phyloP scores from a whole-genome alignment of 345 rosid species.

The Pelargonium nanum region DNA sequence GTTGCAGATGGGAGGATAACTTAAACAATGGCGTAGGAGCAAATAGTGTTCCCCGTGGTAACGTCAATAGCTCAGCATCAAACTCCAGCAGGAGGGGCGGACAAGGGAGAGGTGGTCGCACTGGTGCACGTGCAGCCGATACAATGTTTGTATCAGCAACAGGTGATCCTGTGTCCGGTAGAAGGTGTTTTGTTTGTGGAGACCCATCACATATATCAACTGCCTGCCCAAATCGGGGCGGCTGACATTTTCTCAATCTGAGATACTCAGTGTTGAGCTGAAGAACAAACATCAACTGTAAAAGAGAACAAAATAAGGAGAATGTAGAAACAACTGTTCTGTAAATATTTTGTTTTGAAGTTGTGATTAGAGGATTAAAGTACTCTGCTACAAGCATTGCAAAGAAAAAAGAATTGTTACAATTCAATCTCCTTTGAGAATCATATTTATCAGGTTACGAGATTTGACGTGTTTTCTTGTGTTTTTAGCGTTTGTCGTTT shows the following conservation, averaged over 20 bases:
- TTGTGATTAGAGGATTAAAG: too few species aligned
- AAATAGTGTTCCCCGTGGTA: conserved; percentile 22
- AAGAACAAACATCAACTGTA: background rate
- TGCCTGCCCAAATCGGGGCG: conserved; percentile 64
- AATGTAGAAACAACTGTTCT: background rate
- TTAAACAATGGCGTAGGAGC: conserved; percentile 32
- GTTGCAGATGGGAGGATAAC: conserved; percentile 84
- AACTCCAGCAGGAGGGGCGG: conserved; percentile 27
- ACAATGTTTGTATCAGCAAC: conserved; percentile 69
- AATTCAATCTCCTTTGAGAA: too few species aligned
- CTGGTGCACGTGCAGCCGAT: conserved; percentile 23
- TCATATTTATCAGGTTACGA: too few species aligned
- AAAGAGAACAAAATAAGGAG: too few species aligned
- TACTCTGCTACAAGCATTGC: too few species aligned
- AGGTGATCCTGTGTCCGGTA: conserved; percentile 65
- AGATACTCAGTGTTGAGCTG: background rate
- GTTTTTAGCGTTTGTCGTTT: too few species aligned
- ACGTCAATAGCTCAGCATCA: conserved; percentile 24
- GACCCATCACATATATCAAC: conserved; percentile 95
- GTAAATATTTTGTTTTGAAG: background rate
- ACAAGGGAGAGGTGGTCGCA: conserved; percentile 37
- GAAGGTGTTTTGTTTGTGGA: conserved; percentile 71
- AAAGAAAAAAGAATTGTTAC: too few species aligned
- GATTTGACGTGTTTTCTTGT: too few species aligned
- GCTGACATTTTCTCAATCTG: conserved; percentile 13